phyloP scores from a whole-genome alignment of 2,329 filamentous ascomycete genomes.

The Claviceps sp. region DNA sequence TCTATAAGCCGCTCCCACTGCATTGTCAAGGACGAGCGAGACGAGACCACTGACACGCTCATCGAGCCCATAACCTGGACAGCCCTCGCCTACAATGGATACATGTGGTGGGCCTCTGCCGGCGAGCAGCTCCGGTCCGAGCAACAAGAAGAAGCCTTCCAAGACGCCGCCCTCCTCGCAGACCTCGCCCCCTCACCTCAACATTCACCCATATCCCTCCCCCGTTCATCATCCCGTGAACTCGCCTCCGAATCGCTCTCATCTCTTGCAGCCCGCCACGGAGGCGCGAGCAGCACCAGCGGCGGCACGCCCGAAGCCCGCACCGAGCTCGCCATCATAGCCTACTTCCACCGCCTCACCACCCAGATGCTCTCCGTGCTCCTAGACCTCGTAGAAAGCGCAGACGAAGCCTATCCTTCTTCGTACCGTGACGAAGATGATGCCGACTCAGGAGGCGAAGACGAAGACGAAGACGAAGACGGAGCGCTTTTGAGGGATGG shows the following conservation, averaged over 20 bases:
- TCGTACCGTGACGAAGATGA: constrained; percentile 22
- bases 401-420: constrained; percentile 28
- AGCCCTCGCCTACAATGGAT: constrained; percentile 64
- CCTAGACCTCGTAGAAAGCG: constrained; percentile 42
- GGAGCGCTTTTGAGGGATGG: constrained; percentile 13
- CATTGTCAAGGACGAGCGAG: constrained; percentile 23
- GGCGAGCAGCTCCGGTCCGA: constrained; percentile 55
- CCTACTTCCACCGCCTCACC: constrained; percentile 70
- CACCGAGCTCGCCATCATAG: constrained; percentile 58
- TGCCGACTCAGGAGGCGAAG: constrained; percentile 14
- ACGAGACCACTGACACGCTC: constrained; percentile 39
- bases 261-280: constrained; percentile 27
- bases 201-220: constrained; percentile 17
- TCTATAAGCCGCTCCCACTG: constrained; percentile 15
- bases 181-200: constrained; percentile 30
- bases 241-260: constrained; percentile 30
- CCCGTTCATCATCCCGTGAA: constrained; percentile 17
- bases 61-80: constrained; percentile 56
- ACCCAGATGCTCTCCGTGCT: constrained; percentile 49
- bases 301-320: constrained; percentile 17
- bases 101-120: constrained; percentile 84
- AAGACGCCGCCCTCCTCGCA: constrained; percentile 42
- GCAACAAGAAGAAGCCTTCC: constrained; percentile 43
- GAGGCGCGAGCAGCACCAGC: constrained; percentile 7
- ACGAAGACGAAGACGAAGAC: constrained; percentile 12